A percentile compares a stretch with the other conserved stretches of the same genome.
Conservation (phyloP, 192 early-diverging fungal species). For the Coemansia brasiliensis region DNA sequence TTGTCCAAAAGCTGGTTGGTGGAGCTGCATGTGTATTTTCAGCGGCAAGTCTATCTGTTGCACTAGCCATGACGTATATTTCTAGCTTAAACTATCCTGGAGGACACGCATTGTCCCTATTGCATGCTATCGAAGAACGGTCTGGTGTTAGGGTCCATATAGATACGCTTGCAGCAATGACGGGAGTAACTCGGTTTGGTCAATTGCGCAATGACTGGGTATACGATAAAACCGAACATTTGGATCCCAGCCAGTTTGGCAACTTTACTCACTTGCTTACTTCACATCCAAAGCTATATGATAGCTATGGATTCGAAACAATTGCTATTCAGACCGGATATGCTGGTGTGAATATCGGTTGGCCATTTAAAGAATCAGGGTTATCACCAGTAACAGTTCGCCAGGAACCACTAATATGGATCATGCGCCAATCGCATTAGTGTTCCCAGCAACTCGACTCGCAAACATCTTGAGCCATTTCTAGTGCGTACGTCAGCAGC, state of each 20-base stretch:
- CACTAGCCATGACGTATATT: slow-evolving; percentile 49
- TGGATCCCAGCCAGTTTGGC: slow-evolving; percentile 23
- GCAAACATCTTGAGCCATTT: too few species aligned
- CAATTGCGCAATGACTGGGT: slow-evolving; percentile 58
- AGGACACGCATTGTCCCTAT: slow-evolving; percentile 66
- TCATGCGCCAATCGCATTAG: slow-evolving; percentile 8
- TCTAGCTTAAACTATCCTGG: slow-evolving; percentile 90
- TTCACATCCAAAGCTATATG: slow-evolving; percentile 21
- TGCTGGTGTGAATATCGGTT: slow-evolving; percentile 5
- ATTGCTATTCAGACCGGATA: slow-evolving; percentile 26
- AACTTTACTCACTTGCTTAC: slow-evolving; percentile 41
- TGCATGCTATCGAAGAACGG: slow-evolving; percentile 59
- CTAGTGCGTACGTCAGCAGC: too few species aligned
- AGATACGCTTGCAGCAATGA: slow-evolving; percentile 76
- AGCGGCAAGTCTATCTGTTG: slow-evolving; percentile 3
- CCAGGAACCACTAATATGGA: slow-evolving; percentile 20
- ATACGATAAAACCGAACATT: slow-evolving; percentile 68
- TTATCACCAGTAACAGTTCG: slow-evolving; percentile 2
- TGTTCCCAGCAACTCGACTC: background rate
- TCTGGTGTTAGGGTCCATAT: slow-evolving; percentile 60
- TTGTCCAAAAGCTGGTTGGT: too few species aligned
- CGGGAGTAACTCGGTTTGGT: slow-evolving; percentile 80
- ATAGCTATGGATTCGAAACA: slow-evolving; percentile 13
- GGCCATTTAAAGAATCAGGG: background rate
- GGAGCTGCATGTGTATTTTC: background rate